Evolutionary conservation across 2,329 filamentous ascomycete genomes (phyloP), one percentile per base, ranked within the genome.

Genomic region (Rasamsonia emersonii): DNA sequence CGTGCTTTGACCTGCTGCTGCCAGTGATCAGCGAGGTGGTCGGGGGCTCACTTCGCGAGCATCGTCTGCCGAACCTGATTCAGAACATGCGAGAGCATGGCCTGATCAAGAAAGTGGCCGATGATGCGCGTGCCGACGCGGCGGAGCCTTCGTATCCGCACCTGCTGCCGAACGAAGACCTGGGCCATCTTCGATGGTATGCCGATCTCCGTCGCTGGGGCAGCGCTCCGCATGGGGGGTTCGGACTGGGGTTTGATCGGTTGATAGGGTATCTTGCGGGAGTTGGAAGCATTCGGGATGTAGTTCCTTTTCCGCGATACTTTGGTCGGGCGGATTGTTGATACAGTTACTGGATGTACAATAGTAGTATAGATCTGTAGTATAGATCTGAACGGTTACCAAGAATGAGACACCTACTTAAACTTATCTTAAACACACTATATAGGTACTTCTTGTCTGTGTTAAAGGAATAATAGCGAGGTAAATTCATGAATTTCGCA

Each of bases 181-280:
- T 59, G 36, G 62, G 63, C n/a, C 64, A 65, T 38, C 59, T 94
- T 33, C 74, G 80, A 44, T 95, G 88, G 88, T 95, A 94, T 54
- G 67, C 85, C 15, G 86, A 95, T 56, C 70, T 95, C 39, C 77
- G 88, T 39, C 78, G 81, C 44, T 95, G 86, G 74, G 88, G 88
- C n/a, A 88, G 81, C 45, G 84, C 86, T 35, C 86, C 86, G 20
- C 88, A 94, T 49, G 88, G 88, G 24, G 88, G 88, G 1, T 95
- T 93, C 53, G 88, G 88, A 3, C 58, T 95, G 35, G 88, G 88
- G 6, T 93, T 93, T 53, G 88, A 95, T 65, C 75, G 88, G 34
- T 70, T 94, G 41, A 60, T 94, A 46, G 79, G 81, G 51, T 94
- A 93, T 61, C 67, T 95, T 34, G 75, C 81, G 18, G 86, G 86